These are phyloP conservation scores for Trichoderma reesei DNA, from an alignment of 495 filamentous ascomycete species.

Conservation along the genomic window DNA sequence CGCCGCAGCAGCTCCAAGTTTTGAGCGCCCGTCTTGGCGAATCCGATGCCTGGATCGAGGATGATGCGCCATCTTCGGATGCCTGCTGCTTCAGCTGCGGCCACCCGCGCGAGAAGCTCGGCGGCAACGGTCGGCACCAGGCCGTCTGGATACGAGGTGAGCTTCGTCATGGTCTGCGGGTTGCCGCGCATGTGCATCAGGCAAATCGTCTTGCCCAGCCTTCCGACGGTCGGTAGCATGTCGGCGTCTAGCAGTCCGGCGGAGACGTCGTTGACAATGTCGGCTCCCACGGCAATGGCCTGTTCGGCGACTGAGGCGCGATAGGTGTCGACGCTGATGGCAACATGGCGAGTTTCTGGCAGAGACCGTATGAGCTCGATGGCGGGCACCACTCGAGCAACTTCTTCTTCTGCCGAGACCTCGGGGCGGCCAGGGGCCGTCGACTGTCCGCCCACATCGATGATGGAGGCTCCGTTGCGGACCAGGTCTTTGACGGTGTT, in stretches of 20 bases:
- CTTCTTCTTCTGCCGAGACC: slow-evolving; percentile 62
- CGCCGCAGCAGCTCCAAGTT: slow-evolving; percentile 70
- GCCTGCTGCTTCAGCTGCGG: slow-evolving; percentile 71
- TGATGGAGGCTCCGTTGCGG: slow-evolving; percentile 61
- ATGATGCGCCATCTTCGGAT: slow-evolving; percentile 89
- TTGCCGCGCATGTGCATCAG: slow-evolving; percentile 95
- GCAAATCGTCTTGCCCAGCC: slow-evolving; percentile 69
- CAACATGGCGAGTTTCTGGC: slow-evolving; percentile 48
- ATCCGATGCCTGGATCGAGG: slow-evolving; percentile 88
- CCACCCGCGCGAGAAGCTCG: slow-evolving; percentile 63
- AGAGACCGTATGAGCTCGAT: slow-evolving; percentile 63
- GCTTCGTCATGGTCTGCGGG: slow-evolving; percentile 67
- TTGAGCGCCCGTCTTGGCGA: slow-evolving; percentile 72
- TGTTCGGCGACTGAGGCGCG: slow-evolving; percentile 73
- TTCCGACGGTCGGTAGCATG: slow-evolving; percentile 76
- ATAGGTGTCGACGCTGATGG: slow-evolving; percentile 88
- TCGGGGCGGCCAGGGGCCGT: slow-evolving; percentile 65
- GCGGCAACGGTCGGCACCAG: slow-evolving; percentile 56
- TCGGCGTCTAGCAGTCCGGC: slow-evolving; percentile 67
- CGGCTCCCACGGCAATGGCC: slow-evolving; percentile 72
- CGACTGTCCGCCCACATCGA: slow-evolving; percentile 91
- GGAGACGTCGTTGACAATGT: slow-evolving; percentile 93
- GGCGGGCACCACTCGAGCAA: slow-evolving; percentile 65
- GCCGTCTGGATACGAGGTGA: slow-evolving; percentile 63
- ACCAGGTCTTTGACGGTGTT: slow-evolving; percentile 50